Conservation (phyloP, 345 rosid species). For the Brassica rapa region DNA sequence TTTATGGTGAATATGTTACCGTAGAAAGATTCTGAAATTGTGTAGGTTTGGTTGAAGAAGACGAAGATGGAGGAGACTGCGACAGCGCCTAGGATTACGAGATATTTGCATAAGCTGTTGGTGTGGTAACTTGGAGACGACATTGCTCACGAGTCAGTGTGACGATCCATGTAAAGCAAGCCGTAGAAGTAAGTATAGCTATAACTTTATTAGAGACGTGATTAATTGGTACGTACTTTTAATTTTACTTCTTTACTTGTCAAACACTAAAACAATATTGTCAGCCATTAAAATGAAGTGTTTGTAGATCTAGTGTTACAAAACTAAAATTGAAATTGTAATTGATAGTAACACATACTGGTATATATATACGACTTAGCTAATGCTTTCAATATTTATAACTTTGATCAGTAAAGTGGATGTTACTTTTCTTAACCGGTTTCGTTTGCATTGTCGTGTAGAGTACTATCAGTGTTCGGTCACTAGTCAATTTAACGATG, state of each 20-base stretch:
- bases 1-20: neutral
- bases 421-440: neutral
- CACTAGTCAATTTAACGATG: neutral
- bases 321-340: neutral
- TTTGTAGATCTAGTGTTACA: neutral
- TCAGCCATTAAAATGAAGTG: neutral
- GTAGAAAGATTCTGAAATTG: neutral
- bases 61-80: neutral
- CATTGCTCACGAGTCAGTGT: neutral
- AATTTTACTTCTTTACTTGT: neutral
- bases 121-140: conserved; percentile 3
- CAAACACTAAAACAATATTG: conserved; percentile 1
- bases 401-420: neutral
- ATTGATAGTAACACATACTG: neutral
- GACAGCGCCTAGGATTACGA: neutral
- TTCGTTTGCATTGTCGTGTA: neutral
- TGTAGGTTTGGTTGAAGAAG: neutral
- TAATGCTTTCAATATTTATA: neutral
- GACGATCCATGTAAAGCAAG: neutral
- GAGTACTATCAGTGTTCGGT: neutral
- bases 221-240: neutral
- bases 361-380: neutral
- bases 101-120: neutral
- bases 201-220: neutral
- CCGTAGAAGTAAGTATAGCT: neutral